Conservation (phyloP, 148 eudicot species). For the Bassia scoparia region DNA sequence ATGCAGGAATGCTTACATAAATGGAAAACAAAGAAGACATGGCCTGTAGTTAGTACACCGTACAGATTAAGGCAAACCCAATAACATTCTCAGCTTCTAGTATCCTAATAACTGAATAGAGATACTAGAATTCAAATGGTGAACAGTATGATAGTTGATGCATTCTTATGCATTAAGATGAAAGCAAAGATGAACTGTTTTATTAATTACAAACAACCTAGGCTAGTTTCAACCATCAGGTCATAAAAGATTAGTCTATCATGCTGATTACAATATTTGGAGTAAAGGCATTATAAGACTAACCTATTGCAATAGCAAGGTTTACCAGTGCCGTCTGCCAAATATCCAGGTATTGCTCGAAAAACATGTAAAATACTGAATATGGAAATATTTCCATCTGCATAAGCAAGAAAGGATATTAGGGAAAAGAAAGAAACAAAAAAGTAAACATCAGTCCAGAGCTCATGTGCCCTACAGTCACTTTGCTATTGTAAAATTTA, state of each 20-base stretch:
- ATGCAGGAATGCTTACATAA: too few relatives aligned
- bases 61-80: too few relatives aligned
- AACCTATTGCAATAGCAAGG: constrained; percentile 94
- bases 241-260: neutral
- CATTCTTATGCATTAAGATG: neutral
- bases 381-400: constrained; percentile 97
- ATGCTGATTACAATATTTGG: neutral
- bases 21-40: too few relatives aligned
- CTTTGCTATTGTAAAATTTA: neutral
- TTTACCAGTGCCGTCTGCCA: constrained; percentile 92
- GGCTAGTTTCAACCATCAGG: neutral
- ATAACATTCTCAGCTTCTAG: too few relatives aligned
- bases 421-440: constrained; percentile 2
- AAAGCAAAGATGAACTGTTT: neutral
- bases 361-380: constrained; percentile 90
- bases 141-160: neutral
- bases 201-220: neutral
- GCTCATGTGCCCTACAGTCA: neutral
- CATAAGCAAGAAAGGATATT: constrained; percentile 26
- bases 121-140: too few relatives aligned
- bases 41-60: too few relatives aligned
- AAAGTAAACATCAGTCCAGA: neutral
- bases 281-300: constrained; percentile 31
- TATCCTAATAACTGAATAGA: too few relatives aligned
- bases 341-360: constrained; percentile 96